A percentile compares a stretch with the other conserved stretches of the same genome.
Conservation (phyloP, 441 rosid genomes). For the Jatropha multifida region DNA sequence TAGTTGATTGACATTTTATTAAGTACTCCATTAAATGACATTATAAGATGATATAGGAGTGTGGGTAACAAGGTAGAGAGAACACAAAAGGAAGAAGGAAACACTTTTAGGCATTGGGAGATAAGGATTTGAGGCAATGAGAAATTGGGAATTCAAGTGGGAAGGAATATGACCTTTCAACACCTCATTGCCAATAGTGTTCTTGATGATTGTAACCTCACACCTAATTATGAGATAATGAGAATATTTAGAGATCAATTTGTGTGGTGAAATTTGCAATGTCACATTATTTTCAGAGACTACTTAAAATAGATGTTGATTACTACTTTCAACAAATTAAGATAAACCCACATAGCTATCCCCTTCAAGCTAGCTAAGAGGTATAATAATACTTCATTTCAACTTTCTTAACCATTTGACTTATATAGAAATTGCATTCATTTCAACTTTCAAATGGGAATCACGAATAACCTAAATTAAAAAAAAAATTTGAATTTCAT, state of each 20-base stretch:
- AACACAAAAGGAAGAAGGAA: background rate
- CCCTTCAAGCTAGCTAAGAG: background rate
- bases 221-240: background rate
- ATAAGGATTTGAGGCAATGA: slow-evolving; percentile 3
- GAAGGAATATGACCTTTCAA: slow-evolving; percentile 6
- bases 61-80: too few relatives aligned
- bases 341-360: too few relatives aligned
- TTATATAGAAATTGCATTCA: too few relatives aligned
- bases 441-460: too few relatives aligned
- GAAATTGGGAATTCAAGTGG: background rate
- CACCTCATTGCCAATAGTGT: background rate
- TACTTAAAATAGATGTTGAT: slow-evolving; percentile 7
- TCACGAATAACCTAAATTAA: too few relatives aligned
- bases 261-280: background rate
- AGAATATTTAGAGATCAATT: background rate
- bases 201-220: background rate
- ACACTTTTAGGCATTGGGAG: background rate
- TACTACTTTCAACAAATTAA: background rate
- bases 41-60: too few relatives aligned
- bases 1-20: too few relatives aligned
- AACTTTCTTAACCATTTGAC: too few relatives aligned
- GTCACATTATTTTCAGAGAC: background rate
- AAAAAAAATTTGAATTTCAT: too few relatives aligned
- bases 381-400: too few relatives aligned
- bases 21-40: too few relatives aligned